These are phyloP conservation scores for Diplodia sapinea DNA, from an alignment of 2,329 filamentous ascomycete genomes.

Conservation along the genomic window DNA sequence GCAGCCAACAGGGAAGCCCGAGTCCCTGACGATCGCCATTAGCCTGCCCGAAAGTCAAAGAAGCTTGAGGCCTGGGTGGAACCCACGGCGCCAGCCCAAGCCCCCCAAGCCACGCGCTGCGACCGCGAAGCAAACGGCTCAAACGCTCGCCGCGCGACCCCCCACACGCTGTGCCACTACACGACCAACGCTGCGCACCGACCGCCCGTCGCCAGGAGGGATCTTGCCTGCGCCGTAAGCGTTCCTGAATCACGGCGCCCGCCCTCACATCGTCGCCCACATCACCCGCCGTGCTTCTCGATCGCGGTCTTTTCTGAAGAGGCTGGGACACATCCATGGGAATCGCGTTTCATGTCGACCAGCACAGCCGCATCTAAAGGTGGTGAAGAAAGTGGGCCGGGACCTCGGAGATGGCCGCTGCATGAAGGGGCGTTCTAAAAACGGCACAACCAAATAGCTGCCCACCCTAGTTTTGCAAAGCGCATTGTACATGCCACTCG, in stretches of 20 bases:
- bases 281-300: not conserved
- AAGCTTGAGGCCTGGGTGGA: not conserved
- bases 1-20: conserved; percentile 7
- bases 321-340: conserved; percentile 1
- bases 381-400: not conserved
- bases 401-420: conserved; percentile 3
- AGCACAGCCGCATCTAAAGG: not conserved
- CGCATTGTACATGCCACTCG: not conserved
- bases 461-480: not conserved
- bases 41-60: not conserved
- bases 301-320: not conserved
- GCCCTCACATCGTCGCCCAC: not conserved
- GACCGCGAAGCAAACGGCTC: not conserved
- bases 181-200: conserved; percentile 2
- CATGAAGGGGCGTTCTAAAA: conserved; percentile 3
- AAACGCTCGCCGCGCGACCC: conserved; percentile 12
- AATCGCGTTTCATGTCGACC: not conserved
- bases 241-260: conserved; percentile 12
- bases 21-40: conserved; percentile 29
- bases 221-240: conserved; percentile 7
- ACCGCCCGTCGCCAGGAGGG: conserved; percentile 2
- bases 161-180: not conserved
- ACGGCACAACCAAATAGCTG: conserved; percentile 2
- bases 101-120: conserved; percentile 19
- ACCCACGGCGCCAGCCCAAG: conserved; percentile 4